These are phyloP conservation scores for Bothriochloa decipiens DNA, from an alignment of 176 grass and related monocot species.

Conservation along the genomic window DNA sequence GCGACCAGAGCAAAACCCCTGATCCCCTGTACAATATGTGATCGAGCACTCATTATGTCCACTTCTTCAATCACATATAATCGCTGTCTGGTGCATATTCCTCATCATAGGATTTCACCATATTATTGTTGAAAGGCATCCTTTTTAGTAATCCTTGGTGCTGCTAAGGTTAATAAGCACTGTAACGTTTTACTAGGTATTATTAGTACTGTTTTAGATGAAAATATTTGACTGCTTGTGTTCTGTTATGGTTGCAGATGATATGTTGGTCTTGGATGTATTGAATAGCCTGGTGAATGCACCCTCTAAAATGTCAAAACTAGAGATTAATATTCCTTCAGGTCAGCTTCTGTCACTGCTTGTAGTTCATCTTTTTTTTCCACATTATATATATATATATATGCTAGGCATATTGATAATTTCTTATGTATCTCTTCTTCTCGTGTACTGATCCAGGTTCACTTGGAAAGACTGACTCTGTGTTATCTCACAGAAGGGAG, in stretches of 20 bases:
- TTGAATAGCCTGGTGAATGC: slow-evolving; percentile 56
- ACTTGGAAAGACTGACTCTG: slow-evolving; percentile 35
- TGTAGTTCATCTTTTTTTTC: slow-evolving; percentile 16
- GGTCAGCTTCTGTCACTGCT: slow-evolving; percentile 39
- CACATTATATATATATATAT: background rate
- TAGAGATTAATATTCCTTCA: slow-evolving; percentile 43
- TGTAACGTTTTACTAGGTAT: background rate
- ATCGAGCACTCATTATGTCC: slow-evolving; percentile 6
- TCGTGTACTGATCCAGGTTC: slow-evolving; percentile 32
- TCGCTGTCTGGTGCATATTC: slow-evolving; percentile 21
- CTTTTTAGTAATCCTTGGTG: slow-evolving; percentile 21
- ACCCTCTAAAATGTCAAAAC: slow-evolving; percentile 35
- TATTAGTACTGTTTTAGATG: background rate
- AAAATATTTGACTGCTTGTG: background rate
- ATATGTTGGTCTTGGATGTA: slow-evolving; percentile 58
- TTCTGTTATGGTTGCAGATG: slow-evolving; percentile 50
- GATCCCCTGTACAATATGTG: slow-evolving; percentile 2
- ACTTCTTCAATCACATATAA: slow-evolving; percentile 19
- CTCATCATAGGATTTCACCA: background rate
- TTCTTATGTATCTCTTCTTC: slow-evolving; percentile 26
- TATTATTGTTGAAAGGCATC: background rate
- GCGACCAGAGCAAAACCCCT: slow-evolving; percentile 12
- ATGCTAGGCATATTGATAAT: slow-evolving; percentile 19
- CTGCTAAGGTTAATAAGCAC: background rate
- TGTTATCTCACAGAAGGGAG: slow-evolving; percentile 34